These are phyloP conservation scores for Peronosclerospora sorghi DNA, from an alignment of 352 stramenopile species.

Conservation along the genomic window DNA sequence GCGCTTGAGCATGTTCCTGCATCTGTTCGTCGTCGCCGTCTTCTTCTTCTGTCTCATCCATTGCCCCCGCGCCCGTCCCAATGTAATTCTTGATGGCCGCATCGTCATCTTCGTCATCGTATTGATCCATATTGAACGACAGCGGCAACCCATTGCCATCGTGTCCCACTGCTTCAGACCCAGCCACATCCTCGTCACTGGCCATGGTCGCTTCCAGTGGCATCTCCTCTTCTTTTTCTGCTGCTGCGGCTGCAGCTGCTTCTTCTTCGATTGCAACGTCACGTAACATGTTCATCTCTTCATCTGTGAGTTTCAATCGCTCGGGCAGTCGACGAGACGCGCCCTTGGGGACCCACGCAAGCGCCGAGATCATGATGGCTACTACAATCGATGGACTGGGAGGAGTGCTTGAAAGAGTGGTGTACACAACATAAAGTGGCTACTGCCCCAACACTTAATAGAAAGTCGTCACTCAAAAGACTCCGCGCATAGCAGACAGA, in stretches of 20 bases:
- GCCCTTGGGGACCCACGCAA: slow-evolving; percentile 26
- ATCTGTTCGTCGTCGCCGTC: background rate
- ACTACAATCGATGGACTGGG: background rate
- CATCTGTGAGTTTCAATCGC: slow-evolving; percentile 79
- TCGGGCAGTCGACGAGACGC: slow-evolving; percentile 54
- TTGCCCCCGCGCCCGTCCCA: slow-evolving; percentile 18
- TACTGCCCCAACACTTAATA: too few species aligned
- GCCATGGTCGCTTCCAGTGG: too few species aligned
- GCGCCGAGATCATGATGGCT: slow-evolving; percentile 20
- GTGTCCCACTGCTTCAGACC: slow-evolving; percentile 14
- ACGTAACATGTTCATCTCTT: slow-evolving; percentile 74
- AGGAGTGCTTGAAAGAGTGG: slow-evolving; percentile 6
- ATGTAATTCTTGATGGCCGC: slow-evolving; percentile 74
- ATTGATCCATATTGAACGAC: slow-evolving; percentile 82
- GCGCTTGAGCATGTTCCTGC: slow-evolving; percentile 12
- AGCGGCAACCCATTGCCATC: slow-evolving; percentile 43
- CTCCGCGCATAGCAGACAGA: too few species aligned
- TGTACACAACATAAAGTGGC: background rate
- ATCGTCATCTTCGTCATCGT: slow-evolving; percentile 81
- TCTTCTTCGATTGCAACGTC: slow-evolving; percentile 66
- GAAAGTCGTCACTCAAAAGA: too few species aligned
- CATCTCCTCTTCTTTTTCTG: slow-evolving; percentile 37
- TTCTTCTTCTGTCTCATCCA: slow-evolving; percentile 37
- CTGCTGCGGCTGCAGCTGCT: slow-evolving; percentile 51
- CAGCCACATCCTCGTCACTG: slow-evolving; percentile 12